Conservation (phyloP, 2,329 filamentous ascomycete species). For the Clonostachys sp. region DNA sequence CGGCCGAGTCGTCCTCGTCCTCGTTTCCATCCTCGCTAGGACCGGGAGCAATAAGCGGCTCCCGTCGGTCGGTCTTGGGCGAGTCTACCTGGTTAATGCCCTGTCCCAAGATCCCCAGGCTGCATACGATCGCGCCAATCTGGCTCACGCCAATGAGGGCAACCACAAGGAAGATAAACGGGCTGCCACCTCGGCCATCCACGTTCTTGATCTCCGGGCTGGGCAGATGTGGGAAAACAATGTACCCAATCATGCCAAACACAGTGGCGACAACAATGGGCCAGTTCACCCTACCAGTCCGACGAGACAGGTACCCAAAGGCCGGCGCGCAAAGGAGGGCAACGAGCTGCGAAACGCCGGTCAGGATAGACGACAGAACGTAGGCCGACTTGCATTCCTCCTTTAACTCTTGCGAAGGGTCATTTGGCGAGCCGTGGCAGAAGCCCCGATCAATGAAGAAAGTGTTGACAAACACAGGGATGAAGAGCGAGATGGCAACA, state of each 20-base stretch:
- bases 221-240: constrained; percentile 66
- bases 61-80: constrained; percentile 13
- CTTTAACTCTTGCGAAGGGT: constrained; percentile 71
- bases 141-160: constrained; percentile 85
- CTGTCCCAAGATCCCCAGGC: constrained; percentile 78
- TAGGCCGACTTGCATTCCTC: constrained; percentile 83
- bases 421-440: constrained; percentile 64
- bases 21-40: no score
- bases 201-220: constrained; percentile 70
- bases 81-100: constrained; percentile 62
- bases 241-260: constrained; percentile 75
- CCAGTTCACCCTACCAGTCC: constrained; percentile 60
- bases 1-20: constrained; percentile 32
- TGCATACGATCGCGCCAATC: constrained; percentile 95
- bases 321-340: constrained; percentile 80
- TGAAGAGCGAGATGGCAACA: constrained; percentile 91
- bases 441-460: constrained; percentile 81
- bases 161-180: constrained; percentile 70
- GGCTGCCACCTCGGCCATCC: constrained; percentile 61
- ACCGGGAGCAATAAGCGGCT: constrained; percentile 17
- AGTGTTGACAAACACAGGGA: constrained; percentile 87
- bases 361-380: constrained; percentile 79
- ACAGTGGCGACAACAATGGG: constrained; percentile 70
- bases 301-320: constrained; percentile 82
- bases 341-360: constrained; percentile 82